Conservation (phyloP, 2,329 filamentous ascomycete species). For the Penicillium sp. region DNA sequence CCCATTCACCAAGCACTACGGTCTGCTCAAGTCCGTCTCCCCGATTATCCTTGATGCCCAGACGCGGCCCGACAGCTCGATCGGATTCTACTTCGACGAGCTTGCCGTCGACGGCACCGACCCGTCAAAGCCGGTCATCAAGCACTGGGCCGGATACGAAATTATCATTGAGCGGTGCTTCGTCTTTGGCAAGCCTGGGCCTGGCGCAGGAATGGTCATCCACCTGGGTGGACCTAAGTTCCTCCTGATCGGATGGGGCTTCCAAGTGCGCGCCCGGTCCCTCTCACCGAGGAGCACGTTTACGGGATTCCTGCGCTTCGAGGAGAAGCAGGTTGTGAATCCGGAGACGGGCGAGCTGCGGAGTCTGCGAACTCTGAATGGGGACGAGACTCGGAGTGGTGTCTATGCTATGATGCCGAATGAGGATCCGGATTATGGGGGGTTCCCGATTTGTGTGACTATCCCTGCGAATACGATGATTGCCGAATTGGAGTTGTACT, state of each 20-base stretch:
- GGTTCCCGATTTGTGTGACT: conserved; percentile 62
- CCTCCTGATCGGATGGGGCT: conserved; percentile 55
- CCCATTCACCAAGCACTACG: conserved; percentile 44
- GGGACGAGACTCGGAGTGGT: conserved; percentile 57
- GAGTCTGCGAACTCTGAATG: conserved; percentile 34
- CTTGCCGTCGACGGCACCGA: conserved; percentile 36
- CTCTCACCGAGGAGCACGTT: conserved; percentile 45
- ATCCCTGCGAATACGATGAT: conserved; percentile 60
- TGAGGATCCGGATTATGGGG: conserved; percentile 62
- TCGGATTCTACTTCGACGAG: conserved; percentile 51
- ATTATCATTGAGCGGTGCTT: conserved; percentile 53
- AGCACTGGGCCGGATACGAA: conserved; percentile 42
- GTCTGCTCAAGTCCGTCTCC: conserved; percentile 44
- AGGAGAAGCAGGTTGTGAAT: conserved; percentile 49
- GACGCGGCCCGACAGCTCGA: conserved; percentile 35
- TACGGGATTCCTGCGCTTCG: conserved; percentile 52
- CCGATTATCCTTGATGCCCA: conserved; percentile 51
- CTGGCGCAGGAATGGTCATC: conserved; percentile 54
- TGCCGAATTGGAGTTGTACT: conserved; percentile 24
- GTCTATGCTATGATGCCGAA: conserved; percentile 61
- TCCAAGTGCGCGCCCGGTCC: conserved; percentile 45
- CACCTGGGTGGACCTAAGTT: conserved; percentile 48
- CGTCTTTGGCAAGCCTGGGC: conserved; percentile 53
- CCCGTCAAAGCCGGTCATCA: conserved; percentile 36
- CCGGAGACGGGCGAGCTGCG: neutral